Evolutionary conservation across 345 rosid species (phyloP).

Genomic region (Eucalyptus albens): DNA sequence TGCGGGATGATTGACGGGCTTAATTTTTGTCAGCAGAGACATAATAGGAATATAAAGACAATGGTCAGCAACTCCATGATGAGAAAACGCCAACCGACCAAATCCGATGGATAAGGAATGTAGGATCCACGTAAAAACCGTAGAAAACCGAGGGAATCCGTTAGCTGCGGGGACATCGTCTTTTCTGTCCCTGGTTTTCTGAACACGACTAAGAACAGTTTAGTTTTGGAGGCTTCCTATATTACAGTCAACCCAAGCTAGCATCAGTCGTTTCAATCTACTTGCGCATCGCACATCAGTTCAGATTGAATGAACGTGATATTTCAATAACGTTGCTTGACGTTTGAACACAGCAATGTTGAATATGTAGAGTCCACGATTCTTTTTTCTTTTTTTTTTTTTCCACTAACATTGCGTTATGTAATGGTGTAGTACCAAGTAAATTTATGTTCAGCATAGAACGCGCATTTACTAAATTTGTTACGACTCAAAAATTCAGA

Average conservation of each 20-base stretch:
- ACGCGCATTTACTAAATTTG: background rate
- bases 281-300: background rate
- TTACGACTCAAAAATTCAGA: background rate
- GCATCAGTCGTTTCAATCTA: background rate
- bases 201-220: background rate
- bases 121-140: background rate
- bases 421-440: background rate
- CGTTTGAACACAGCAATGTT: background rate
- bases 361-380: background rate
- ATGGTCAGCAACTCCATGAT: background rate
- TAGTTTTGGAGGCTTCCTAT: background rate
- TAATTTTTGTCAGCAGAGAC: background rate
- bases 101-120: background rate
- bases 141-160: background rate
- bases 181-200: background rate
- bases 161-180: background rate
- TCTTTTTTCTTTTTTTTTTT: background rate
- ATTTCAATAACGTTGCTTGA: background rate
- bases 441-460: background rate
- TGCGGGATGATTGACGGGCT: background rate
- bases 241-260: background rate
- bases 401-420: background rate
- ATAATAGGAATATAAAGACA: background rate
- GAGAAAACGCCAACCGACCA: slow-evolving; percentile 1
- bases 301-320: background rate